phyloP scores from a whole-genome alignment of 345 rosid species.

The Citrus glauca region DNA sequence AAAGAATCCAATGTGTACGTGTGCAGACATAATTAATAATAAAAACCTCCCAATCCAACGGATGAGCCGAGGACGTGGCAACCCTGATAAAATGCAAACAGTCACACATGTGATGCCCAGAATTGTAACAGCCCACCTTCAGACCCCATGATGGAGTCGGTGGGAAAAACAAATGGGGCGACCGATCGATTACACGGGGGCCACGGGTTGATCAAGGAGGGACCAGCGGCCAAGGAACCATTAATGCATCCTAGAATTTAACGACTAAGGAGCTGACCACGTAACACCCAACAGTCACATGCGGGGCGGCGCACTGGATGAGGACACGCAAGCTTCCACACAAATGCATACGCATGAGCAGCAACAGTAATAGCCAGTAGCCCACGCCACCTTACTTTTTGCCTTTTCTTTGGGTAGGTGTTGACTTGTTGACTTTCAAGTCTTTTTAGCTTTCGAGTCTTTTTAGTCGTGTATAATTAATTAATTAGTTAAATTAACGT shows the following conservation, averaged over 20 bases:
- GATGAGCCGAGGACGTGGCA: neutral
- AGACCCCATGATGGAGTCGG: slow-evolving; percentile 22
- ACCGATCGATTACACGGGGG: slow-evolving; percentile 3
- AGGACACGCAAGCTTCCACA: slow-evolving; percentile 14
- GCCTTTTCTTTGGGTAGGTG: neutral
- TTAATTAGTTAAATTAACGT: neutral
- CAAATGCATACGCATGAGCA: no score
- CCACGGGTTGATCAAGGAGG: neutral
- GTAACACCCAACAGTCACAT: slow-evolving; percentile 23
- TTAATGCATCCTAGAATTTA: neutral
- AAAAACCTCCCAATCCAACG: neutral
- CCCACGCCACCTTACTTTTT: no score
- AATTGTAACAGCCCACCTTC: neutral
- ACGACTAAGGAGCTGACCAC: slow-evolving; percentile 25
- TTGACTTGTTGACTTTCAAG: neutral
- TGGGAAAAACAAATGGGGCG: neutral
- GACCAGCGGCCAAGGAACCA: neutral
- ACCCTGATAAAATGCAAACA: neutral
- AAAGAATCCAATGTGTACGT: no score
- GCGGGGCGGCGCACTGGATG: slow-evolving; percentile 54
- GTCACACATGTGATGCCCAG: neutral
- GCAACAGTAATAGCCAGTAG: no score
- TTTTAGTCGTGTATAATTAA: neutral
- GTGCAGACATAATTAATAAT: no score
- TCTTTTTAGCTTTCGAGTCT: neutral